Conservation (phyloP, 129 eudicot species). For the Deinandra increscens region DNA sequence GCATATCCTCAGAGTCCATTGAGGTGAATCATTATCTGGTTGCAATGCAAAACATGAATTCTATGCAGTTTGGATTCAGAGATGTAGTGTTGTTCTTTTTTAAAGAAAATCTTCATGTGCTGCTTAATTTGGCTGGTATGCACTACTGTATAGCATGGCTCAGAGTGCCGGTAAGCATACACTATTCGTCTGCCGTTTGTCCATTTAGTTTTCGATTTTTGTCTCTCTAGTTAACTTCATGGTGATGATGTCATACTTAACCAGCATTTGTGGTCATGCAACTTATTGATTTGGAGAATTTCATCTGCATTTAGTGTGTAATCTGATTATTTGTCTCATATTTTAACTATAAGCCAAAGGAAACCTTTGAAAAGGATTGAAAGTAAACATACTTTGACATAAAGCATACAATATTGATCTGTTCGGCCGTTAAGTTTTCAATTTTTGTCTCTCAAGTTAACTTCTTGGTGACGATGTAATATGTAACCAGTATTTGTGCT, state of each 20-base stretch:
- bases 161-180: conserved; percentile 60
- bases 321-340: not conserved
- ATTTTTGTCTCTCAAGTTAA: not conserved
- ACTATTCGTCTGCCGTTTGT: not conserved
- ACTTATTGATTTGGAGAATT: not conserved
- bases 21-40: conserved; percentile 74
- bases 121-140: conserved; percentile 84
- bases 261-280: conserved; percentile 1
- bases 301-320: not conserved
- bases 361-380: not conserved
- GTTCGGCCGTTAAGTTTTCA: not conserved
- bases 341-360: not conserved
- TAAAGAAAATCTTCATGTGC: conserved; percentile 55
- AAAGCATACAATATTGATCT: conserved; percentile 23
- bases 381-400: too few relatives aligned
- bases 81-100: conserved; percentile 76
- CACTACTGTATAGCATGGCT: conserved; percentile 85
- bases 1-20: conserved; percentile 53
- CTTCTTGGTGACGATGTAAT: conserved; percentile 1
- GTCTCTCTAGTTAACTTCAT: not conserved
- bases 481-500: not conserved
- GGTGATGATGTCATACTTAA: not conserved
- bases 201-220: not conserved
- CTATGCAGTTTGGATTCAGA: conserved; percentile 67
- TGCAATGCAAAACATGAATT: conserved; percentile 59